A percentile compares a stretch with the other conserved stretches of the same genome.
phyloP scores from a whole-genome alignment of 2,329 filamentous ascomycete species.

The Neofusicoccum ribis region DNA sequence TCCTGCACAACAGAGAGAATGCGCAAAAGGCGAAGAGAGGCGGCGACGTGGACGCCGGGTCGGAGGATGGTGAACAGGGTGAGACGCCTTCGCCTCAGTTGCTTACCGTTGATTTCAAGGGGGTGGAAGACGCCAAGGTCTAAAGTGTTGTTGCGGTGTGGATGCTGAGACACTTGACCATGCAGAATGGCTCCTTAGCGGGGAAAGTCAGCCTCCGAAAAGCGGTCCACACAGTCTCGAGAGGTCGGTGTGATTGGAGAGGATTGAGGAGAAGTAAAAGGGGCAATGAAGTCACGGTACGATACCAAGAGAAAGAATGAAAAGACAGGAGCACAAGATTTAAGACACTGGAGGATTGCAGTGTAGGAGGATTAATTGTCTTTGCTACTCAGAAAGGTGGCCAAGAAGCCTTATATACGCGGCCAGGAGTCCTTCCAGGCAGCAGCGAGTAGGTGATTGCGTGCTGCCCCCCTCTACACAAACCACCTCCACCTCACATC shows the following conservation, averaged over 20 bases:
- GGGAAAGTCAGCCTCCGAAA: not conserved
- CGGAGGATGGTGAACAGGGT: slow-evolving; percentile 8
- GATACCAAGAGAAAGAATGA: not conserved
- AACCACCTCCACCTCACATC: slow-evolving; percentile 20
- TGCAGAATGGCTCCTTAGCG: slow-evolving; percentile 8
- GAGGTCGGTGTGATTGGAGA: not conserved
- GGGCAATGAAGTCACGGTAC: not conserved
- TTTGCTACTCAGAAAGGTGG: too few relatives aligned
- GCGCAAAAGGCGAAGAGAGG: slow-evolving; percentile 8
- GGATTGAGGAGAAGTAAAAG: not conserved
- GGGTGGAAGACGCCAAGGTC: not conserved
- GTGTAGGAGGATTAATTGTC: too few relatives aligned
- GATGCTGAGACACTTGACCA: slow-evolving; percentile 1
- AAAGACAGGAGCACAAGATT: not conserved
- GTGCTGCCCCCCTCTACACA: not conserved
- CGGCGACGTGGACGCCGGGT: not conserved
- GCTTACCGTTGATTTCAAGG: slow-evolving; percentile 6
- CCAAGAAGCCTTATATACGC: too few relatives aligned
- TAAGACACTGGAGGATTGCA: too few relatives aligned
- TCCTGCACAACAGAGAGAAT: slow-evolving; percentile 45
- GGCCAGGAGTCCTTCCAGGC: too few relatives aligned
- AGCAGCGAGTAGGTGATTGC: too few relatives aligned
- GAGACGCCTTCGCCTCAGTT: slow-evolving; percentile 11
- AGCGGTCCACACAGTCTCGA: not conserved
- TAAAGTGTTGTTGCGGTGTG: not conserved